Evolutionary conservation across 306 rosid genomes (phyloP).

Genomic region (Cicer judaicum): DNA sequence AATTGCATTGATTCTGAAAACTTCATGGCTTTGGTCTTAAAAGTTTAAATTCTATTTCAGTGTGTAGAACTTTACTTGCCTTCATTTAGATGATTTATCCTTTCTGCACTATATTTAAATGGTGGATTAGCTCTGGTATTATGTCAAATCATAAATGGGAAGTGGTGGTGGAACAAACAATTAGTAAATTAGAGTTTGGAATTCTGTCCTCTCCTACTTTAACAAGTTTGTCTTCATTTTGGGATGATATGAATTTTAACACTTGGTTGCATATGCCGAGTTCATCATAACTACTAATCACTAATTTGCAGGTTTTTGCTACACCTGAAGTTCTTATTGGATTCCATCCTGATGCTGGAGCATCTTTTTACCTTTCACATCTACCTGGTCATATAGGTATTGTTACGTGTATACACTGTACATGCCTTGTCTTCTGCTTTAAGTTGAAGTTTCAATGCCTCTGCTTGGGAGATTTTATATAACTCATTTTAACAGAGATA

Average conservation of each 20-base stretch:
- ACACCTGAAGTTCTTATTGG: conserved; percentile 95
- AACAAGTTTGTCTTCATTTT: conserved; percentile 35
- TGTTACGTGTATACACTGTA: conserved; percentile 17
- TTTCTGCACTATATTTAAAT: not conserved
- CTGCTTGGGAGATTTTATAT: conserved; percentile 6
- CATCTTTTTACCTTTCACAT: conserved; percentile 92
- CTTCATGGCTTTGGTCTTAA: not conserved
- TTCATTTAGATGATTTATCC: not conserved
- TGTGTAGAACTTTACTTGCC: not conserved
- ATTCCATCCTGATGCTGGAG: conserved; percentile 96
- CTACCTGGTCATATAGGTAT: conserved; percentile 89
- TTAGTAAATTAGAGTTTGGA: conserved; percentile 5
- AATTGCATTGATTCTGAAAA: not conserved
- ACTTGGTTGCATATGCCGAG: conserved; percentile 17
- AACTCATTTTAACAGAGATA: conserved; percentile 2
- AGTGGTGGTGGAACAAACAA: conserved; percentile 21
- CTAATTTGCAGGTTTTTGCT: conserved; percentile 72
- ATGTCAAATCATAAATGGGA: conserved; percentile 7
- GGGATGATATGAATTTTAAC: conserved; percentile 15
- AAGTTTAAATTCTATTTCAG: not conserved
- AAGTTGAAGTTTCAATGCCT: conserved; percentile 3
- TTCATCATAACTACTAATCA: conserved; percentile 38
- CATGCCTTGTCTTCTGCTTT: conserved; percentile 22
- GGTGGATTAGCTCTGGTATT: conserved; percentile 5
- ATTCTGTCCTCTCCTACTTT: conserved; percentile 19